Evolutionary conservation across 768 basidiomycete genomes (phyloP).

Genomic region (Mycena sanguinolenta): DNA sequence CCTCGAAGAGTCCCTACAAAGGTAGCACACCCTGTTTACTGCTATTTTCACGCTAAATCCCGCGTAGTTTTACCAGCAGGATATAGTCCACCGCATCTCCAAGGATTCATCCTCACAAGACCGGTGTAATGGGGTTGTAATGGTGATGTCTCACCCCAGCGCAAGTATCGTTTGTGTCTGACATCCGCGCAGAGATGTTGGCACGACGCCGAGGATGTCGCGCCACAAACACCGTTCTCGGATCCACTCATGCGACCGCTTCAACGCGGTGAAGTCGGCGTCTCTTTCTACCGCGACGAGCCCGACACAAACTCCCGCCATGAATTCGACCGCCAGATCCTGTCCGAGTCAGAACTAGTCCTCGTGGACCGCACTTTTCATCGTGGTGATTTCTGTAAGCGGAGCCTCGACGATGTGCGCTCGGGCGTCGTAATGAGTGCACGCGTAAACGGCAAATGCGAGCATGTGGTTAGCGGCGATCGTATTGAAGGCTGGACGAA

Average conservation of each 20-base stretch:
- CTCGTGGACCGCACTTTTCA: constrained; percentile 85
- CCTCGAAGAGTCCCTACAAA: constrained; percentile 25
- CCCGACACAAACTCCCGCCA: constrained; percentile 49
- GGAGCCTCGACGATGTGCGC: constrained; percentile 77
- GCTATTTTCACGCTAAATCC: neutral
- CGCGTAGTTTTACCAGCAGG: constrained; percentile 74
- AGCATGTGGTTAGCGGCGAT: constrained; percentile 79
- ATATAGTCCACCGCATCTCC: constrained; percentile 67
- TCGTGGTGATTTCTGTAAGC: constrained; percentile 87
- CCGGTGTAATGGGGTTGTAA: constrained; percentile 66
- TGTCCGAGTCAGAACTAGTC: constrained; percentile 74
- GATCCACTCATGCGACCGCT: constrained; percentile 86
- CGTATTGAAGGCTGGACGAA: constrained; percentile 74
- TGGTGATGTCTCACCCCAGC: constrained; percentile 59
- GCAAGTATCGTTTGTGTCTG: neutral
- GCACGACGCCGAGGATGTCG: constrained; percentile 87
- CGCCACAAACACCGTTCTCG: constrained; percentile 54
- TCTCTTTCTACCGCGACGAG: constrained; percentile 64
- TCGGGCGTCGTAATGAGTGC: constrained; percentile 82
- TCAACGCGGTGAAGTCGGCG: constrained; percentile 84
- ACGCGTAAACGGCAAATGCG: constrained; percentile 74
- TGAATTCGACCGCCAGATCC: constrained; percentile 71
- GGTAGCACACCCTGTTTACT: neutral
- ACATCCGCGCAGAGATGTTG: constrained; percentile 77
- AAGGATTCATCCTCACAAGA: constrained; percentile 29